Evolutionary conservation across 352 stramenopile genomes (phyloP).

Genomic region (Globisporangium camurandrum): DNA sequence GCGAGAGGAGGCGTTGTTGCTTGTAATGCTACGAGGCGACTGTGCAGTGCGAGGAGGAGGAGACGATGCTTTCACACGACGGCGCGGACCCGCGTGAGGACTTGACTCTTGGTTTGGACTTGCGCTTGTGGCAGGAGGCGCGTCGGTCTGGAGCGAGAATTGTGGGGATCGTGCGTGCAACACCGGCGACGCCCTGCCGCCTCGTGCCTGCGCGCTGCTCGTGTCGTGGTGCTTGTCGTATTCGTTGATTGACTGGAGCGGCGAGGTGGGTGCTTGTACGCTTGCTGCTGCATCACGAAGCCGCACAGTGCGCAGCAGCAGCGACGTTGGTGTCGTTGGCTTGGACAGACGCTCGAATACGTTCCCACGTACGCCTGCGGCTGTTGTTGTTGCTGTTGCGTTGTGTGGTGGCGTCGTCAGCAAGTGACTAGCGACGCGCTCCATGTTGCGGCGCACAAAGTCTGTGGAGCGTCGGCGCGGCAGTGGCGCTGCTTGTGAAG

Average conservation of each 20-base stretch:
- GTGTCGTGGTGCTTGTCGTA: background rate
- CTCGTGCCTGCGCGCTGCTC: too few relatives aligned
- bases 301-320: slow-evolving; percentile 2
- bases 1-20: background rate
- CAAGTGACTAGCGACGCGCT: slow-evolving; percentile 36
- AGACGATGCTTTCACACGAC: too few relatives aligned
- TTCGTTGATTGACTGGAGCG: background rate
- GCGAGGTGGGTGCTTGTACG: background rate
- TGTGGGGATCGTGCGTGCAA: too few relatives aligned
- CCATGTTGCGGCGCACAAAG: slow-evolving; percentile 52
- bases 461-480: slow-evolving; percentile 28
- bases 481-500: background rate
- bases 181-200: too few relatives aligned
- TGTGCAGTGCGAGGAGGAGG: slow-evolving; percentile 12
- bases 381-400: slow-evolving; percentile 9
- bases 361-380: background rate
- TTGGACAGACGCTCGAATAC: slow-evolving; percentile 42
- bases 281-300: background rate
- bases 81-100: slow-evolving; percentile 8
- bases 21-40: slow-evolving; percentile 3
- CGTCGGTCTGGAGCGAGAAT: slow-evolving; percentile 6
- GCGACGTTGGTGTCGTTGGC: slow-evolving; percentile 14
- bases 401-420: too few relatives aligned
- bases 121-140: background rate
- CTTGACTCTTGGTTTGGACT: slow-evolving; percentile 14